phyloP scores from a whole-genome alignment of 192 early-diverging fungal genomes.

The Backusella westeae region DNA sequence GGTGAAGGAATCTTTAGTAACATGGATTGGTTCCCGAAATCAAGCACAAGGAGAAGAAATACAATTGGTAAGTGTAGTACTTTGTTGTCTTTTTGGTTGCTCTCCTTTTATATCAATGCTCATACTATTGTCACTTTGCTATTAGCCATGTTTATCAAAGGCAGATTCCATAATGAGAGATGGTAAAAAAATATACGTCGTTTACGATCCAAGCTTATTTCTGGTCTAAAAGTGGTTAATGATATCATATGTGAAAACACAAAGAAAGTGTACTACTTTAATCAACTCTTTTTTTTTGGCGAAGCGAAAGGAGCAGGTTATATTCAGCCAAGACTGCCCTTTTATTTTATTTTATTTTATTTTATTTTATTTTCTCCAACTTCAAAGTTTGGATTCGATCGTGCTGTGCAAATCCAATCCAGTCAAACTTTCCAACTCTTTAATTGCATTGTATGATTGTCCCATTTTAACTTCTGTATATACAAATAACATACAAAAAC shows the following conservation, averaged over 20 bases:
- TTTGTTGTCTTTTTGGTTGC: not conserved
- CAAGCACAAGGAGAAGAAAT: not conserved
- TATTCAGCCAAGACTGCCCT: not conserved
- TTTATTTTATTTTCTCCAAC: not conserved
- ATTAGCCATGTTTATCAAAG: not conserved
- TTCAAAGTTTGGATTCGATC: slow-evolving; percentile 5
- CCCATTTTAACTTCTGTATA: slow-evolving; percentile 49
- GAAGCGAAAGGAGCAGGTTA: not conserved
- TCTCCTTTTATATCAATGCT: not conserved
- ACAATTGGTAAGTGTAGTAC: not conserved
- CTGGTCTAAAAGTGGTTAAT: not conserved
- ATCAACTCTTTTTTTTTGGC: not conserved
- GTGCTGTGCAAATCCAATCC: slow-evolving; percentile 28
- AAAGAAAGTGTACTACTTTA: not conserved
- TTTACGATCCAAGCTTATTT: slow-evolving; percentile 12
- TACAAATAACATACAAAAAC: not conserved
- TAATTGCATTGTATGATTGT: slow-evolving; percentile 46
- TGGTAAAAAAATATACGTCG: slow-evolving; percentile 8
- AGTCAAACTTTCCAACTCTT: slow-evolving; percentile 41
- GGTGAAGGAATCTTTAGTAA: slow-evolving; percentile 12
- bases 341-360: not conserved
- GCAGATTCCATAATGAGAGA: slow-evolving; percentile 6
- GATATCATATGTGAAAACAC: not conserved
- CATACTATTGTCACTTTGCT: not conserved
- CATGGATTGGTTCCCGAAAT: slow-evolving; percentile 10